Base-by-base conservation (phyloP, 2,329 filamentous ascomycete genomes). In the Aspergillus transmontanensis region DNA sequence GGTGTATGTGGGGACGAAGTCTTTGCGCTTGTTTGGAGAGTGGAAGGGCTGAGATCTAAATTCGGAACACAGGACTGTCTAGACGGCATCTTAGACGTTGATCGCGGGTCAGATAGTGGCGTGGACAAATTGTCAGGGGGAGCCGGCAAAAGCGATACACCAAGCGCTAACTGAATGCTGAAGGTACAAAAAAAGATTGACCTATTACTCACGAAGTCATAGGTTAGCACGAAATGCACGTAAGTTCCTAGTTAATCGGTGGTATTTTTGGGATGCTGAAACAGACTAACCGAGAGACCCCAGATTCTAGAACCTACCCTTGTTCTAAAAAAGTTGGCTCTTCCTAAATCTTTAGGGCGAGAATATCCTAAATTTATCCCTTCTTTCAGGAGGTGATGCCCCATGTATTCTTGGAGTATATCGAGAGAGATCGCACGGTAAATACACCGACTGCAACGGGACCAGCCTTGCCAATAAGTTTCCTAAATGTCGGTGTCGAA, bases 41-140 rank as follows among this genome's bases (percentile, higher is more conserved):
- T 75, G 61, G 72, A 70, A 36, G 73, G 70, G 61, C 71, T 76
- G 59, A 79, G 71, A 66, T 79, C 76, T 66, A 79, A 69, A 67
- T 75, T 78, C 39, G 76, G 75, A 66, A 78, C 67, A 60, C 64
- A 71, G 41, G 75, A 78, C 41, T 75, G 71, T 73, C 75, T 72
- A 32, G 73, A 74, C 54, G 77, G 73, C 76, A 79, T 78, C 60
- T 70, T 78, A 65, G 60, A 59, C 60, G 65, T 51, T 61, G 43
- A 63, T 65, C 60, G 66, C 62, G 64, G 63, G 53, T 61, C 34
- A 46, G 59, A 57, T 32, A 48, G 48, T 36, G 56, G 57, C 46
- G 61, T 48, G 41, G 58, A 53, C 41, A 48, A 58, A 50, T 51
- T 21, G 36, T 53, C 53, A 54, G 55, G 48, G 57, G 50, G 16